Base-by-base conservation (phyloP, 192 early-diverging fungal genomes). In the Lunasporangiospora selenospora region DNA sequence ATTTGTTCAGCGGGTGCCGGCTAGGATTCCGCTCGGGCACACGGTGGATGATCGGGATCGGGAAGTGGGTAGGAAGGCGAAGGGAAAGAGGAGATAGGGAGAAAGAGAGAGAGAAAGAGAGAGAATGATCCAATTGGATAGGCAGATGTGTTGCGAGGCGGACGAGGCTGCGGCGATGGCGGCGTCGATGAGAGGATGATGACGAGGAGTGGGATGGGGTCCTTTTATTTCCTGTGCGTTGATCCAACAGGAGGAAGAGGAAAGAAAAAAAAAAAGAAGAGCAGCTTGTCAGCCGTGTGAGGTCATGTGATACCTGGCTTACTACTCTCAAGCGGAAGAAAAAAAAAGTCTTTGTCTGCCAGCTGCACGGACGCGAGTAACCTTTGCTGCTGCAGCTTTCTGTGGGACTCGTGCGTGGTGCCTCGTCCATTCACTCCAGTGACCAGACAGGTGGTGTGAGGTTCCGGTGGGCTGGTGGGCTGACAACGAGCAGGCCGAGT, bases 41-140 rank as follows among this genome's bases (percentile, higher is more conserved):
- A n/a, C n/a, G n/a, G n/a, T n/a, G n/a, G n/a, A n/a, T n/a, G n/a
- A n/a, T n/a, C n/a, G n/a, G n/a, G n/a, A n/a, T n/a, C n/a, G n/a
- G n/a, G n/a, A n/a, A n/a, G n/a, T n/a, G n/a, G n/a, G 46, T 30
- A 23, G 27, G 46, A 48, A 29, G 47, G 39, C 43, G 36, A 54
- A 3, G 43, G 31, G n/a, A 64, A 64, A 6, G 48, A 59, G 46
- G 30, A 29, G 16, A 27, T 18, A 9, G 11, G n/a, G 53, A 40
- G 24, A 23, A 36, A 55, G 33, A 46, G 23, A 19, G 54, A 54
- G 62, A 54, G 54, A 33, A 64, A 64, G 36, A 55, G 26, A 27
- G 45, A 34, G 15, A 38, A 26, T 7, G 46, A 58, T n/a, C n/a
- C n/a, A n/a, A n/a, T n/a, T n/a, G 21, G 29, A 26, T 7, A 44